phyloP scores from a whole-genome alignment of 1,284 basidiomycete genomes.

The Ceratobasidium sp. region DNA sequence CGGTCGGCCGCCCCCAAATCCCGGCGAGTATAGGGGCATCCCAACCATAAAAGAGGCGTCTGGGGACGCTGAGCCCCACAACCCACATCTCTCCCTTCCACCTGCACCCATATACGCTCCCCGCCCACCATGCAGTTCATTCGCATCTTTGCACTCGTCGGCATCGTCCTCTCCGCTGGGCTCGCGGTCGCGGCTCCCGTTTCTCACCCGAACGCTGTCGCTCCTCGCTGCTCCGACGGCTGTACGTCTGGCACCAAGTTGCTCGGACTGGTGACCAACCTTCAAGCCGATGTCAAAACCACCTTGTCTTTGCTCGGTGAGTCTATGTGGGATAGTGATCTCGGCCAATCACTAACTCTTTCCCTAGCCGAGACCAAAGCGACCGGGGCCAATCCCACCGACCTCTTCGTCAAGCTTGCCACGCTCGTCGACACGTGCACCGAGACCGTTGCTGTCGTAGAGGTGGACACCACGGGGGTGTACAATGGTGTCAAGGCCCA shows the following conservation, averaged over 20 bases:
- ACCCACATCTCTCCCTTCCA: neutral
- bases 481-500: conserved; percentile 17
- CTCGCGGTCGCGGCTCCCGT: neutral
- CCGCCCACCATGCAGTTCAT: conserved; percentile 24
- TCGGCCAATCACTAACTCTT: neutral
- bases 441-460: neutral
- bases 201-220: conserved; percentile 10
- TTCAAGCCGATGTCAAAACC: conserved; percentile 7
- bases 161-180: conserved; percentile 18
- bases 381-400: conserved; percentile 13
- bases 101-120: neutral
- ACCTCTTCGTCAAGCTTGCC: conserved; percentile 21
- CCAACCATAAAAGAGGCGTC: conserved; percentile 1
- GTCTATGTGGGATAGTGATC: neutral
- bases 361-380: conserved; percentile 12
- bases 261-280: conserved; percentile 1
- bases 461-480: neutral
- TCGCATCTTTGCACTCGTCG: conserved; percentile 23
- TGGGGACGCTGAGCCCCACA: neutral
- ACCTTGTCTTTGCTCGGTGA: conserved; percentile 29
- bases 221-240: conserved; percentile 13
- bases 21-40: neutral
- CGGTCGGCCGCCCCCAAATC: neutral
- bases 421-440: conserved; percentile 16
- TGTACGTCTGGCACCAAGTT: conserved; percentile 15